These are phyloP conservation scores for Porodaedalea pini DNA, from an alignment of 1,284 basidiomycete genomes.

Conservation along the genomic window DNA sequence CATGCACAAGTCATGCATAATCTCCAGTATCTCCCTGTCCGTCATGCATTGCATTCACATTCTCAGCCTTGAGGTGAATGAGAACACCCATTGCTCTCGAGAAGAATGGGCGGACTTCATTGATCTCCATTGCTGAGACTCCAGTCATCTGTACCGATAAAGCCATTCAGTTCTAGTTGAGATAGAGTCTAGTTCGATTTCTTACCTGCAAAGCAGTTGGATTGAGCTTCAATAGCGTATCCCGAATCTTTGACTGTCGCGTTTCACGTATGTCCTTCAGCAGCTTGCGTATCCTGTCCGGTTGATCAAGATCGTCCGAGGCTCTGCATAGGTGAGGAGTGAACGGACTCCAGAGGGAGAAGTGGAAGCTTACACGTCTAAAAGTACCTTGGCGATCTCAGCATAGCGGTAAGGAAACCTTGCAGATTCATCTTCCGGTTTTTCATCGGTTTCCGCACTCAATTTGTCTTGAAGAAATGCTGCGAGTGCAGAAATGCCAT, in stretches of 20 bases:
- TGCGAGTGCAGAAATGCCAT: constrained; percentile 29
- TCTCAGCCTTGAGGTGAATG: constrained; percentile 11
- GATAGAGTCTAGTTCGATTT: not conserved
- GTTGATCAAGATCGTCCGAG: constrained; percentile 80
- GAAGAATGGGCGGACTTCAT: constrained; percentile 89
- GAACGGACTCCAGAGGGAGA: not conserved
- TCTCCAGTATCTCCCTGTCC: not conserved
- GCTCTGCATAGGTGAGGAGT: constrained; percentile 53
- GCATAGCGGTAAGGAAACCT: constrained; percentile 82
- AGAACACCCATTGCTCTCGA: constrained; percentile 77
- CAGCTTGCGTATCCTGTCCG: constrained; percentile 78
- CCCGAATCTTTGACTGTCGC: constrained; percentile 87
- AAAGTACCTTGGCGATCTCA: constrained; percentile 83
- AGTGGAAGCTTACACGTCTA: constrained; percentile 72
- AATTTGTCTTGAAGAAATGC: constrained; percentile 77
- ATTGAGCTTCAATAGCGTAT: constrained; percentile 72
- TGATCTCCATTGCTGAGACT: constrained; percentile 87
- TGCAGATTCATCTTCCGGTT: constrained; percentile 56
- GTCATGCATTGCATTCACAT: not conserved
- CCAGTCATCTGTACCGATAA: constrained; percentile 64
- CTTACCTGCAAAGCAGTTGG: constrained; percentile 78
- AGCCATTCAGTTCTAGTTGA: not conserved
- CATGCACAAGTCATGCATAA: constrained; percentile 1
- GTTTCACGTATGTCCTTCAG: constrained; percentile 94
- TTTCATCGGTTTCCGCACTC: constrained; percentile 60